Evolutionary conservation across 345 rosid genomes (phyloP).

Genomic region (Gossypioides kirkii): DNA sequence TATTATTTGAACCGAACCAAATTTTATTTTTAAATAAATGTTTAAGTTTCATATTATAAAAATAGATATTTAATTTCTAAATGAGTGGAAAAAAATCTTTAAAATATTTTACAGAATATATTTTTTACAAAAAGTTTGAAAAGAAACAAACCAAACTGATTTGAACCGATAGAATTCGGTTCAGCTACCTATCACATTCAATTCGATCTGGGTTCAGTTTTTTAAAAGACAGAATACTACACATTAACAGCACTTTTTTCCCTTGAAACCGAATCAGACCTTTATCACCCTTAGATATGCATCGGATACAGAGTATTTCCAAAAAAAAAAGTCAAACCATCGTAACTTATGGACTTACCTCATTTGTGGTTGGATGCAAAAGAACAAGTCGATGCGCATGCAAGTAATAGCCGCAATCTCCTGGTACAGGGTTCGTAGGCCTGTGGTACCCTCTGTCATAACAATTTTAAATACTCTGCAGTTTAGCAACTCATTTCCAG

Average conservation of each 20-base stretch:
- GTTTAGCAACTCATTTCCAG: background rate
- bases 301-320: background rate
- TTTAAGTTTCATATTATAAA: no score
- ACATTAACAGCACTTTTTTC: background rate
- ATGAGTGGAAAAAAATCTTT: no score
- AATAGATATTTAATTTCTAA: no score
- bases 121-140: no score
- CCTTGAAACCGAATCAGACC: background rate
- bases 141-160: no score
- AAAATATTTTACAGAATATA: no score
- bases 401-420: slow-evolving; percentile 81
- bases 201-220: background rate
- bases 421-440: slow-evolving; percentile 68
- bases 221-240: background rate
- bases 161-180: background rate
- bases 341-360: slow-evolving; percentile 36
- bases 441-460: slow-evolving; percentile 61
- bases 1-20: no score
- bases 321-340: background rate
- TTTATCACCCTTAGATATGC: background rate
- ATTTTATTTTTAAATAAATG: no score
- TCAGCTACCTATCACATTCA: no score
- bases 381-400: slow-evolving; percentile 70
- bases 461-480: background rate
- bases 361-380: slow-evolving; percentile 45